Evolutionary conservation across 441 rosid species (phyloP), one percentile per base, ranked within the genome.

Genomic region (Aleurites moluccanus): DNA sequence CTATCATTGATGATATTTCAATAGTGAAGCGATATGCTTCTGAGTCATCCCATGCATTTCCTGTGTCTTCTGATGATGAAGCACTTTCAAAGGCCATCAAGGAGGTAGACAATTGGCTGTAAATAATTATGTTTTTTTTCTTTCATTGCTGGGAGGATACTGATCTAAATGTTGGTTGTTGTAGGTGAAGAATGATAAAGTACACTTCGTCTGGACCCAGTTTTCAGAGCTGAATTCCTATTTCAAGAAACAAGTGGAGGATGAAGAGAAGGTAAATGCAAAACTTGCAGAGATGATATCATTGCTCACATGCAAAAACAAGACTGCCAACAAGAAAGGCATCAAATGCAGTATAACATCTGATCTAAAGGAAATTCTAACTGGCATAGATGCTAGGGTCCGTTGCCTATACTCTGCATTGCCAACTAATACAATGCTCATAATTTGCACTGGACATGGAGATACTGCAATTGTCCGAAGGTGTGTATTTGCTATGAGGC

Each of bases 371-470:
- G 91, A 87, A 69, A 86, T 94, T 67, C 78, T 92, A 10, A 74
- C 77, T 71, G 81, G 83, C 67, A 80, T 91, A 75, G 82, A 96
- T 57, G 76, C 83, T 20, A 87, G 91, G 80, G 82, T 93, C 68
- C 78, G 80, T 21, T 77, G 83, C 71, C 83, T 91, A 42, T 81
- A 88, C 76, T 74, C 82, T 11, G 80, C 92, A 49, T 85, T 96
- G 78, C 98, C 99, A 2, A 79, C 88, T 6, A 96, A 94, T 77
- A 67, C 96, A 72, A 86, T 93, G 98, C 83, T 96, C 66, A 88
- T 92, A 81, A 81, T 96, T 77, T 96, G 97, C 88, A 91, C 98
- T 0, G 98, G 98, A 66, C 99, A 94, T 77, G 99, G 99, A 79
- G 96, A 96, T 87, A 94, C 85, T 13, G 91, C 96, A 57, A 80